Evolutionary conservation across 768 basidiomycete species (phyloP).

Genomic region (Mycena polygramma): DNA sequence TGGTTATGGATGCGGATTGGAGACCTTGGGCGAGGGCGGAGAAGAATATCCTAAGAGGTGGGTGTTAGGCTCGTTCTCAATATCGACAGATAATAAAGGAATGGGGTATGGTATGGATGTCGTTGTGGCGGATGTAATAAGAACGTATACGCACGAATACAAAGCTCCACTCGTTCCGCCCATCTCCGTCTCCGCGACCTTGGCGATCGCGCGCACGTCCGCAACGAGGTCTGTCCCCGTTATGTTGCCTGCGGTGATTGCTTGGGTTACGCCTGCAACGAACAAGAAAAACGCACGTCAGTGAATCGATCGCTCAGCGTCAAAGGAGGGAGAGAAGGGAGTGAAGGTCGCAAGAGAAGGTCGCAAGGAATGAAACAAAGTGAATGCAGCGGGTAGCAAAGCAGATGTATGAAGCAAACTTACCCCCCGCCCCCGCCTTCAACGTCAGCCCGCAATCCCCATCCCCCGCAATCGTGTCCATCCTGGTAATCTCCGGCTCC

Average conservation of each 20-base stretch:
- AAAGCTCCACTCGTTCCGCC: conserved; percentile 93
- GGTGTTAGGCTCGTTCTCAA: too few relatives aligned
- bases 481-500: conserved; percentile 90
- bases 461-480: conserved; percentile 94
- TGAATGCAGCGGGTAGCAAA: too few relatives aligned
- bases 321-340: not conserved
- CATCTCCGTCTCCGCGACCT: conserved; percentile 87
- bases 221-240: conserved; percentile 74
- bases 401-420: too few relatives aligned
- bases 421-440: conserved; percentile 82
- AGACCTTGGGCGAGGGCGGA: conserved; percentile 86
- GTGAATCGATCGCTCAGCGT: too few relatives aligned
- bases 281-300: too few relatives aligned
- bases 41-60: conserved; percentile 84
- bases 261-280: conserved; percentile 27
- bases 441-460: conserved; percentile 75
- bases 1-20: conserved; percentile 47
- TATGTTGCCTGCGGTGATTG: conserved; percentile 67
- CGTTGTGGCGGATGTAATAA: too few relatives aligned
- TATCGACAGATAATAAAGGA: too few relatives aligned
- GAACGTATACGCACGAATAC: conserved; percentile 81
- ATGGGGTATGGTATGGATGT: too few relatives aligned
- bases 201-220: conserved; percentile 76
- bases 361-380: too few relatives aligned
- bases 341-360: conserved; percentile 42